A percentile compares a stretch with the other conserved stretches of the same genome.
Conservation (phyloP, 2,329 filamentous ascomycete genomes). For the Grosmannia serpens region DNA sequence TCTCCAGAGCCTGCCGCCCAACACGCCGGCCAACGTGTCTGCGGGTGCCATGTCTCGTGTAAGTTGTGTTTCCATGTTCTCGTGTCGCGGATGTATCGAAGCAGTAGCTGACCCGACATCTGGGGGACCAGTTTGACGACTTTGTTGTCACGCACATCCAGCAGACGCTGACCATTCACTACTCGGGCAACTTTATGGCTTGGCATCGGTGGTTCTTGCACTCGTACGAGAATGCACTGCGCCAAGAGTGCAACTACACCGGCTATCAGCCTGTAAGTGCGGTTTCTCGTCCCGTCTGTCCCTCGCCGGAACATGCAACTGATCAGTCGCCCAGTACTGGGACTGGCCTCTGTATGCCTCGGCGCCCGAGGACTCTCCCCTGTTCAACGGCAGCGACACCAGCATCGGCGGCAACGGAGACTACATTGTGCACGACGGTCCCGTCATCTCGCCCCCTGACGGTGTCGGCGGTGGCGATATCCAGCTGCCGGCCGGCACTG, state of each 20-base stretch:
- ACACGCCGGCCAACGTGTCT: slow-evolving; percentile 17
- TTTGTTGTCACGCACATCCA: slow-evolving; percentile 10
- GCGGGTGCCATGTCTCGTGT: slow-evolving; percentile 23
- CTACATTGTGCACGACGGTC: slow-evolving; percentile 19
- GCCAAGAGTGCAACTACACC: slow-evolving; percentile 18
- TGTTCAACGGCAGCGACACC: slow-evolving; percentile 39
- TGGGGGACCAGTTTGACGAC: slow-evolving; percentile 14
- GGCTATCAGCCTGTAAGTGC: slow-evolving; percentile 17
- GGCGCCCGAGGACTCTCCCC: slow-evolving; percentile 31
- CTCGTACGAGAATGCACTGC: slow-evolving; percentile 20
- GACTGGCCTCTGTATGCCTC: slow-evolving; percentile 36
- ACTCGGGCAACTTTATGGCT: slow-evolving; percentile 21
- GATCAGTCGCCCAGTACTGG: slow-evolving; percentile 25
- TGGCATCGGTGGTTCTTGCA: slow-evolving; percentile 24
- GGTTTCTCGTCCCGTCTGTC: background rate
- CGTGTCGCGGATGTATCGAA: background rate
- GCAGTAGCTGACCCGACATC: background rate
- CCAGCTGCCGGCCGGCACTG: slow-evolving; percentile 26
- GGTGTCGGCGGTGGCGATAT: slow-evolving; percentile 15
- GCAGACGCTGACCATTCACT: slow-evolving; percentile 11
- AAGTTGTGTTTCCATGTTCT: background rate
- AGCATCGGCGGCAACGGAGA: slow-evolving; percentile 34
- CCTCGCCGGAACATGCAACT: background rate
- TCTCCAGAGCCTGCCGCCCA: slow-evolving; percentile 20
- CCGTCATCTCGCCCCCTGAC: slow-evolving; percentile 17